Evolutionary conservation across 805 yeast genomes (phyloP).

Genomic region (Alloascoidea africana): DNA sequence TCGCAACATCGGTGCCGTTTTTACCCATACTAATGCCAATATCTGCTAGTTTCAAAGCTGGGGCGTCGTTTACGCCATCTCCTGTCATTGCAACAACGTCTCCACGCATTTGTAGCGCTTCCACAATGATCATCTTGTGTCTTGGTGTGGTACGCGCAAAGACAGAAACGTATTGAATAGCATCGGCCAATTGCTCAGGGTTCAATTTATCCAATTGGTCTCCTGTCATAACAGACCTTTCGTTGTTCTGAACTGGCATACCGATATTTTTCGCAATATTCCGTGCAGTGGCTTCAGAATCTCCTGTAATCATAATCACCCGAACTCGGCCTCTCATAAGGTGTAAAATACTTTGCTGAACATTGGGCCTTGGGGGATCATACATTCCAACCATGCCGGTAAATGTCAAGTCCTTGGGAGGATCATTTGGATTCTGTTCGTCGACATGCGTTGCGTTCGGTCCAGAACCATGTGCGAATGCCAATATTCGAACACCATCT

Average conservation of each 20-base stretch:
- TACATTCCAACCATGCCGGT: conserved; percentile 90
- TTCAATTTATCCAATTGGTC: conserved; percentile 62
- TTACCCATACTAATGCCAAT: conserved; percentile 81
- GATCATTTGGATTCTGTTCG: conserved; percentile 3
- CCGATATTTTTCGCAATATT: conserved; percentile 86
- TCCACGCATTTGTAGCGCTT: conserved; percentile 87
- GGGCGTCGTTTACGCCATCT: conserved; percentile 97
- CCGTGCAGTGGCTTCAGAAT: conserved; percentile 72
- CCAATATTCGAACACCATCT: conserved; percentile 78
- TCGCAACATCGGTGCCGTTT: conserved; percentile 96
- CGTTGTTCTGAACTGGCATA: conserved; percentile 36
- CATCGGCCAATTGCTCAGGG: conserved; percentile 58
- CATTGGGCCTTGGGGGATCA: conserved; percentile 94
- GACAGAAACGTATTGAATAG: conserved; percentile 70
- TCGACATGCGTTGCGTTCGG: neutral
- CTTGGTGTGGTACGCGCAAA: conserved; percentile 95
- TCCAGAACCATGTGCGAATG: conserved; percentile 43
- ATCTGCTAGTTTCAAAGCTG: conserved; percentile 92
- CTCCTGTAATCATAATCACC: conserved; percentile 97
- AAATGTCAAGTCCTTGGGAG: conserved; percentile 49
- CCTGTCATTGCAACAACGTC: conserved; percentile 99
- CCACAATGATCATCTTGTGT: conserved; percentile 79
- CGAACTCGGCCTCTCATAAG: conserved; percentile 89
- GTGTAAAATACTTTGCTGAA: conserved; percentile 54
- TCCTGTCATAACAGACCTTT: conserved; percentile 71